Evolutionary conservation across 306 rosid genomes (phyloP).

Genomic region (Lablab purpureus): DNA sequence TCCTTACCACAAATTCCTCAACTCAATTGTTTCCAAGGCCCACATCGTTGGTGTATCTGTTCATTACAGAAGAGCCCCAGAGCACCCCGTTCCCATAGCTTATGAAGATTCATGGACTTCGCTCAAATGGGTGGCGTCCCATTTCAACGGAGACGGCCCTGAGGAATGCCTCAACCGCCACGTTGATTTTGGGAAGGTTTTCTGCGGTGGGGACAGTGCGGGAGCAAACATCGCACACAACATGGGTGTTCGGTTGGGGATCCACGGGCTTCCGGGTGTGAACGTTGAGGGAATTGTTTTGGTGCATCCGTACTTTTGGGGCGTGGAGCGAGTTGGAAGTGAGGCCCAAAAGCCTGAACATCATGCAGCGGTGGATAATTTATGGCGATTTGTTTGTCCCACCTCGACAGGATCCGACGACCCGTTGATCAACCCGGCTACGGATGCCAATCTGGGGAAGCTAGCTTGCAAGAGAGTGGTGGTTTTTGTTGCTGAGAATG

Average conservation of each 20-base stretch:
- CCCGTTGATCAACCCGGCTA: conserved; percentile 66
- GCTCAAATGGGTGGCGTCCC: conserved; percentile 70
- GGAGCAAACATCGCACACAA: conserved; percentile 72
- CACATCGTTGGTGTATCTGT: conserved; percentile 68
- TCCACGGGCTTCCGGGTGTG: conserved; percentile 52
- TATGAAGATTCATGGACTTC: conserved; percentile 75
- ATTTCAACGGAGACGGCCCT: conserved; percentile 55
- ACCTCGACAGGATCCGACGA: conserved; percentile 58
- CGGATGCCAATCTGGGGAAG: conserved; percentile 61
- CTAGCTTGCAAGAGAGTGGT: conserved; percentile 61
- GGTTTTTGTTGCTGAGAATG: conserved; percentile 73
- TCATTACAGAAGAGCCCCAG: conserved; percentile 74
- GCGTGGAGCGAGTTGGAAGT: conserved; percentile 31
- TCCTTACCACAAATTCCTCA: conserved; percentile 55
- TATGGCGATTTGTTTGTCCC: conserved; percentile 67
- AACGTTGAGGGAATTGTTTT: conserved; percentile 57
- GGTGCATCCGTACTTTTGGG: conserved; percentile 77
- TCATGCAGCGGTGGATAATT: neutral
- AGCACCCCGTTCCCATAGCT: conserved; percentile 63
- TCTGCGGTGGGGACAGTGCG: conserved; percentile 73
- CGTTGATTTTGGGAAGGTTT: conserved; percentile 59
- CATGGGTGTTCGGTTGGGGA: conserved; percentile 58
- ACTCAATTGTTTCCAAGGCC: conserved; percentile 50
- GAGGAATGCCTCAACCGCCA: conserved; percentile 64
- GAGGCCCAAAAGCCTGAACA: neutral